Conservation (phyloP, 768 basidiomycete species). For the Artomyces pyxidatus region DNA sequence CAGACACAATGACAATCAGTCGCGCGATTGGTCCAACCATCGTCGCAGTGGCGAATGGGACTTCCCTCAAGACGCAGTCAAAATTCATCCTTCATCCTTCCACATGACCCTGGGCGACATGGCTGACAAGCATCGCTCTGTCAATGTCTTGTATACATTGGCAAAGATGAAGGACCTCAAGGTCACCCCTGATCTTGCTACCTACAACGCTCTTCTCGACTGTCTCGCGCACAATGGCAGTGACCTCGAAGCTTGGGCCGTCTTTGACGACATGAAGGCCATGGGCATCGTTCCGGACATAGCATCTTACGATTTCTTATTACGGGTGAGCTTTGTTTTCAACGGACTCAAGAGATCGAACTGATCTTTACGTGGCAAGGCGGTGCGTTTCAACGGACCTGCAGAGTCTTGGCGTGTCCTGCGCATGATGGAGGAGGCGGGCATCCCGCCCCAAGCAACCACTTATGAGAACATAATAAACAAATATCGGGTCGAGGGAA, state of each 20-base stretch:
- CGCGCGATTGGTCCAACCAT: too few species aligned
- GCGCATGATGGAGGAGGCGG: conserved; percentile 44
- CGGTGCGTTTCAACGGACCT: too few species aligned
- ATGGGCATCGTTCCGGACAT: conserved; percentile 44
- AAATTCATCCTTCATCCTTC: too few species aligned
- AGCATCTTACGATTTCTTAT: conserved; percentile 47
- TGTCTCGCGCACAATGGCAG: conserved; percentile 28
- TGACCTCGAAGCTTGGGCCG: conserved; percentile 33
- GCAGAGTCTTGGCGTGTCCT: conserved; percentile 33
- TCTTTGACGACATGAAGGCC: conserved; percentile 52
- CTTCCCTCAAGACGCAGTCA: too few species aligned
- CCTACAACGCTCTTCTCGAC: conserved; percentile 26
- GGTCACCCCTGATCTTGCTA: conserved; percentile 9
- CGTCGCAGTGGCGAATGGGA: too few species aligned
- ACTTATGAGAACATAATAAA: conserved; percentile 49
- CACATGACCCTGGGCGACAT: conserved; percentile 7
- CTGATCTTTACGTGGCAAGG: too few species aligned
- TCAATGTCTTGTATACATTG: conserved; percentile 3
- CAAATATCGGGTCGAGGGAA: conserved; percentile 35
- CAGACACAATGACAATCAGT: neutral
- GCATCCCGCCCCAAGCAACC: conserved; percentile 39
- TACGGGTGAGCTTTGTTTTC: conserved; percentile 39
- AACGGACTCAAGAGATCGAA: too few species aligned
- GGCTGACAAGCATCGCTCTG: neutral
- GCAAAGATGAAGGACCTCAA: conserved; percentile 9